A percentile compares a stretch with the other conserved stretches of the same genome.
phyloP scores from a whole-genome alignment of 768 basidiomycete species.

The Epithele typhae region DNA sequence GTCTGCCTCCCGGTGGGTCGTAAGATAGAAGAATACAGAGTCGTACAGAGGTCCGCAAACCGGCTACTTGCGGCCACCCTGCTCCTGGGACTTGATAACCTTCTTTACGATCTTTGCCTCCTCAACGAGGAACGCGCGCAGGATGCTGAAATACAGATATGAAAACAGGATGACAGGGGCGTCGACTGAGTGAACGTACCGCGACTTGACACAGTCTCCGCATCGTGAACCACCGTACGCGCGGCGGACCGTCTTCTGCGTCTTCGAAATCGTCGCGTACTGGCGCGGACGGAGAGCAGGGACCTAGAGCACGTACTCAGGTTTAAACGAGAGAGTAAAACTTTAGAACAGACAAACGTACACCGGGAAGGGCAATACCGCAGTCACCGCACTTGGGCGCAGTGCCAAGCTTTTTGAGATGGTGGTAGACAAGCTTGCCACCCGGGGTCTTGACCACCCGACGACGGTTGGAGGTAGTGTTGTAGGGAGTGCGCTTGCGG shows the following conservation, averaged over 20 bases:
- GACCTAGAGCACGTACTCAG: constrained; percentile 44
- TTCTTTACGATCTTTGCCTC: constrained; percentile 99
- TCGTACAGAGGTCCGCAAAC: constrained; percentile 3
- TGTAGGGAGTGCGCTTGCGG: constrained; percentile 97
- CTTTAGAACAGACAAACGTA: constrained; percentile 39
- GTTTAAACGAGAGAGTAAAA: background rate
- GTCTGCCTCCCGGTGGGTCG: constrained; percentile 9
- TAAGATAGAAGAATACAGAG: constrained; percentile 13
- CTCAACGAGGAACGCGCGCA: constrained; percentile 98
- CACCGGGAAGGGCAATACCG: constrained; percentile 89
- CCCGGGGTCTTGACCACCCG: constrained; percentile 98
- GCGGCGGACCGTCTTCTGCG: constrained; percentile 92
- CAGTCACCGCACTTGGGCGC: constrained; percentile 99
- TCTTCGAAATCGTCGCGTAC: constrained; percentile 95
- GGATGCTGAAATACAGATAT: constrained; percentile 58
- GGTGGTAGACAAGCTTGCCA: constrained; percentile 97
- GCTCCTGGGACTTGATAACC: constrained; percentile 92
- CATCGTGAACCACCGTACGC: constrained; percentile 98
- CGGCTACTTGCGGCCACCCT: constrained; percentile 27
- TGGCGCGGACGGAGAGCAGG: constrained; percentile 94
- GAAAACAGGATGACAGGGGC: no score
- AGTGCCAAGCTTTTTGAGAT: constrained; percentile 90
- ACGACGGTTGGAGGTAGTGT: constrained; percentile 94
- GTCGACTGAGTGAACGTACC: constrained; percentile 49
- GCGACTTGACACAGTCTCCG: constrained; percentile 91